A percentile compares a stretch with the other conserved stretches of the same genome.
Conservation (phyloP, 306 rosid genomes). For the Lathyrus oleraceus region DNA sequence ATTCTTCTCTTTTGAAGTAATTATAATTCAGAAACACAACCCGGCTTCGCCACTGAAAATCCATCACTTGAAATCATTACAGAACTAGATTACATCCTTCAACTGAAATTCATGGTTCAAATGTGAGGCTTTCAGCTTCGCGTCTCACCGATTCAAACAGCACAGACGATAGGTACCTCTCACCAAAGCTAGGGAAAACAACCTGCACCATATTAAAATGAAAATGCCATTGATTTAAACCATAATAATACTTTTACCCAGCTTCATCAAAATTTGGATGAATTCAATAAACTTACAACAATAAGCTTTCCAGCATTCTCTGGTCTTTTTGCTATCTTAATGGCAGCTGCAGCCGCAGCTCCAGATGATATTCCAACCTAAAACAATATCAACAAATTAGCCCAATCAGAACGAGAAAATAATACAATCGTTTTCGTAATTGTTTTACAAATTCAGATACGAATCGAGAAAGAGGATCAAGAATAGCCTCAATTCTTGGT, state of each 20-base stretch:
- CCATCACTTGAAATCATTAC: neutral
- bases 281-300: constrained; percentile 57
- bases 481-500: neutral
- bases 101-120: constrained; percentile 49
- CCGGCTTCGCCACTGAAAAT: neutral
- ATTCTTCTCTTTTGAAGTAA: neutral
- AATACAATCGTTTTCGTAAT: neutral
- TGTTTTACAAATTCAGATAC: neutral
- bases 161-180: constrained; percentile 75
- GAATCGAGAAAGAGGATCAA: constrained; percentile 3
- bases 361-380: constrained; percentile 83
- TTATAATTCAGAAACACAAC: constrained; percentile 25
- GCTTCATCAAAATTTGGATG: neutral
- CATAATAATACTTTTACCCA: neutral
- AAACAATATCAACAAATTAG: constrained; percentile 18
- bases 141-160: constrained; percentile 65
- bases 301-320: constrained; percentile 74
- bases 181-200: constrained; percentile 84
- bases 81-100: constrained; percentile 6
- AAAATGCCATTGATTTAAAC: neutral
- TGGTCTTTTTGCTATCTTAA: constrained; percentile 65
- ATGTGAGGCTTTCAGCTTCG: constrained; percentile 72
- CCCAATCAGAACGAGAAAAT: neutral
- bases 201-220: constrained; percentile 49
- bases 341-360: constrained; percentile 74